phyloP scores from a whole-genome alignment of 306 rosid genomes.

The Potentilla sterilis region DNA sequence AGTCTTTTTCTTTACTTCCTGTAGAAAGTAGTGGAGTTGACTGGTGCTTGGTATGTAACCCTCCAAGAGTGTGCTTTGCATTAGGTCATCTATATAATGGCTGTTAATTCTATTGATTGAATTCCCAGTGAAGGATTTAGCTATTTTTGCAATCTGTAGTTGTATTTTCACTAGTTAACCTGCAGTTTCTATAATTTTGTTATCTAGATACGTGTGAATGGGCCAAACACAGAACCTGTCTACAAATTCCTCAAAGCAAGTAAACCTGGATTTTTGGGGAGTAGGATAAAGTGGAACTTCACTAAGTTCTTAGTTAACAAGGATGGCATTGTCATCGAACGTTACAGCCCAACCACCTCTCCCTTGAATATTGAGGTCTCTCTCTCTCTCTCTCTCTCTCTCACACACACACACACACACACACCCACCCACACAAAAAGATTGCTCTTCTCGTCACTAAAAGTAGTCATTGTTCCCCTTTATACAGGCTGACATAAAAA shows the following conservation, averaged over 20 bases:
- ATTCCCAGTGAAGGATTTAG: background rate
- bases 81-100: background rate
- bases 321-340: constrained; percentile 62
- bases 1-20: background rate
- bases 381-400: constrained; percentile 19
- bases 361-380: constrained; percentile 67
- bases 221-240: constrained; percentile 57
- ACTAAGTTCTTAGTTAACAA: constrained; percentile 77
- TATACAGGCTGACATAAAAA: constrained; percentile 70
- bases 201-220: constrained; percentile 71
- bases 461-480: constrained; percentile 21
- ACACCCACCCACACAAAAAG: background rate
- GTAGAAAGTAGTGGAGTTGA: background rate
- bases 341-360: constrained; percentile 61
- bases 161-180: constrained; percentile 13
- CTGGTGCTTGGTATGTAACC: background rate
- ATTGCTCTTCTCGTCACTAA: background rate
- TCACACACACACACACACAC: background rate
- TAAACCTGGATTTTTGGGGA: constrained; percentile 59
- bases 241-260: constrained; percentile 71
- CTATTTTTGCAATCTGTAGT: background rate
- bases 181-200: background rate
- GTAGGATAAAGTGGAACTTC: constrained; percentile 92
- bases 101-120: background rate
- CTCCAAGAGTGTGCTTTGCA: background rate